Conservation (phyloP, 176 grass and related monocot species). For the Luzula sylvatica region DNA sequence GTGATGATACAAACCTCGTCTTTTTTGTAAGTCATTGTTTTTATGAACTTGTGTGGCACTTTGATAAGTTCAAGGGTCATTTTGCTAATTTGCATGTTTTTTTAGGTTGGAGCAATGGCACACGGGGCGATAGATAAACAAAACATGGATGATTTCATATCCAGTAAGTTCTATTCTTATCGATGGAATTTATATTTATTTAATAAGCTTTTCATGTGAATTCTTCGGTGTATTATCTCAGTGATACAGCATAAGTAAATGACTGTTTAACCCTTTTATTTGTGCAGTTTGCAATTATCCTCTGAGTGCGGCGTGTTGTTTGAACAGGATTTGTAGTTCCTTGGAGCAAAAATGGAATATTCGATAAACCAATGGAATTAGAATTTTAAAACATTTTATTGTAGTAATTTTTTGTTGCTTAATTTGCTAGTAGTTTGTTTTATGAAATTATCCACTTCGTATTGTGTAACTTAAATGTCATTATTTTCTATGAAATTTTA, state of each 20-base stretch:
- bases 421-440: too few species aligned
- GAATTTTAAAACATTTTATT: too few species aligned
- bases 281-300: constrained; percentile 82
- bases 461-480: too few species aligned
- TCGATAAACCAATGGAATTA: constrained; percentile 17
- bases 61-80: neutral
- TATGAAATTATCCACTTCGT: too few species aligned
- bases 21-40: constrained; percentile 63
- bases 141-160: constrained; percentile 79
- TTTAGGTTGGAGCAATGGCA: constrained; percentile 93
- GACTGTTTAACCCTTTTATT: constrained; percentile 2
- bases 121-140: constrained; percentile 85
- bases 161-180: constrained; percentile 43
- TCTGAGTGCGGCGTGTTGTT: constrained; percentile 85
- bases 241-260: neutral
- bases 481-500: too few species aligned
- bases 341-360: constrained; percentile 96
- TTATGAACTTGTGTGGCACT: neutral
- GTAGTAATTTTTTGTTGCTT: too few species aligned
- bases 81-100: constrained; percentile 8
- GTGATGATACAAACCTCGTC: constrained; percentile 54
- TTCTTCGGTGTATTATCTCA: neutral
- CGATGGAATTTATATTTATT: neutral
- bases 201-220: neutral
- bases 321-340: constrained; percentile 83